Evolutionary conservation across 202 grass and related monocot species (phyloP), one percentile per base, ranked within the genome.

Genomic region (Carex arenaria): DNA sequence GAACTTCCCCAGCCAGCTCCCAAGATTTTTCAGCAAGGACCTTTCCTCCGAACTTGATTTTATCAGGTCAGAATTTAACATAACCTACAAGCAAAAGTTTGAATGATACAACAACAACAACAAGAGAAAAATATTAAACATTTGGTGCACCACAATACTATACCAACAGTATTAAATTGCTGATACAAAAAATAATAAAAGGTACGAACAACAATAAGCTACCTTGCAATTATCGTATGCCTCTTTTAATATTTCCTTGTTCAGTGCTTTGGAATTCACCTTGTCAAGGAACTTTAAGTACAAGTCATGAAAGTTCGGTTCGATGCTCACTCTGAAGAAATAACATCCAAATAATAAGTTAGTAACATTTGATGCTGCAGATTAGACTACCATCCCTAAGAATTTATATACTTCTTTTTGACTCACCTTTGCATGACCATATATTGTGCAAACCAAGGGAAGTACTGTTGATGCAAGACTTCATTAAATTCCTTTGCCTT

Each of bases 191-290:
- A 31, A 60, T 23, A 22, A 63, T 20, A 73, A 14, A 72, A 78
- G 78, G 73, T 42, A 55, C 64, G 53, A 84, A 31, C 61, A 31
- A 70, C 72, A 64, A 17, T 52, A 26, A 26, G 26, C 31, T 73
- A 98, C 95, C 95, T 98, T 98, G 95, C 95, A 98, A 80, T 98
- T 98, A 80, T 93, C 93, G 34, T 95, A 98, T 72, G 95, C 88
- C 63, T 91, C 95, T 90, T 95, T 98, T 75, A 98, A 34, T 64
- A 98, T 93, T 87, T 98, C 95, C 88, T 92, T 98, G 88, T 90
- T 95, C 86, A 98, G 83, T 68, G 47, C 81, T 87, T 95, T 98
- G 81, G 95, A 95, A 74, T 89, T 92, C 54, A 91, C 89, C 88
- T 95, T 98, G 72, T 98, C 95, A 0, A 98, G 86, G 55, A 98